phyloP scores from a whole-genome alignment of 2,329 filamentous ascomycete species.

The Pezicula rhizophila region DNA sequence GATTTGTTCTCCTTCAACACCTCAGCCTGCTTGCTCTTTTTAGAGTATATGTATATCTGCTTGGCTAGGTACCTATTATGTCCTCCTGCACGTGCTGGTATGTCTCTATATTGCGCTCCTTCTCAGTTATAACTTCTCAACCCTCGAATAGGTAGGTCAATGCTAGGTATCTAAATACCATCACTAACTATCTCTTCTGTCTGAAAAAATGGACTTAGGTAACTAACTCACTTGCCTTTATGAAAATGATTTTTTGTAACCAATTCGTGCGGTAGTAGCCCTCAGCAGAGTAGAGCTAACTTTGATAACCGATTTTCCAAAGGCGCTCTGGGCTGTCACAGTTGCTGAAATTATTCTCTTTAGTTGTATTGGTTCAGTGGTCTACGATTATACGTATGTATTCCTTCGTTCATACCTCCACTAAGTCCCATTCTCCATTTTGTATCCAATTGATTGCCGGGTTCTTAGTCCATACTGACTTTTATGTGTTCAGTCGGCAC shows the following conservation, averaged over 20 bases:
- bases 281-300: too few species aligned
- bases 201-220: too few species aligned
- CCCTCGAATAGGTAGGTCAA: conserved; percentile 38
- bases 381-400: conserved; percentile 68
- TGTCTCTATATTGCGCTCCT: too few species aligned
- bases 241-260: too few species aligned
- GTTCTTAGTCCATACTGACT: too few species aligned
- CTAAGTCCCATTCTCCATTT: too few species aligned
- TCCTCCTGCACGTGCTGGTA: conserved; percentile 82
- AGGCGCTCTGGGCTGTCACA: conserved; percentile 86
- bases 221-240: too few species aligned
- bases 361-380: conserved; percentile 70
- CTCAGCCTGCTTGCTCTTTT: conserved; percentile 78
- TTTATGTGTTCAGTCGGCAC: too few species aligned
- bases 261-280: too few species aligned
- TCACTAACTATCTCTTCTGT: conserved; percentile 46
- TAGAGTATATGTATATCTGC: conserved; percentile 96
- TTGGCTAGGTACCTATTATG: conserved; percentile 89
- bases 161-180: conserved; percentile 85
- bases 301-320: conserved; percentile 68
- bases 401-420: too few species aligned
- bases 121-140: too few species aligned
- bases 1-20: background rate
- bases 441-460: too few species aligned
- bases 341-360: conserved; percentile 84